Evolutionary conservation across 176 grass and related monocot species (phyloP).

Genomic region (Aegilops speltoides): DNA sequence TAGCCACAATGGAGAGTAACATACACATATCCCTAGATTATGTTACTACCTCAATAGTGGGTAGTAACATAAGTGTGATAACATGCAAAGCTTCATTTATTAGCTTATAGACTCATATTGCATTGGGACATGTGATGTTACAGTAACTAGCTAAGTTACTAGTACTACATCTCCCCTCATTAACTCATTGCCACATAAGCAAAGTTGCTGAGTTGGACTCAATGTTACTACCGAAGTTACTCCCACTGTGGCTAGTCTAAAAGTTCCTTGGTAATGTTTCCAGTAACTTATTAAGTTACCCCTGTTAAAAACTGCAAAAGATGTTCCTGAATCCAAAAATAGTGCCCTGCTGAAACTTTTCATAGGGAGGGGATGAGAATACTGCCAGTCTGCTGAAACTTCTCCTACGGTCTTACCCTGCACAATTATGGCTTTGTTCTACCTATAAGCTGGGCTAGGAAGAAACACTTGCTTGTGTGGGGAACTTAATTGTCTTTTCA

Average conservation of each 20-base stretch:
- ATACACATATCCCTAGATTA: no score
- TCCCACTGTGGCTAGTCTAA: neutral
- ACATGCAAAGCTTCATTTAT: no score
- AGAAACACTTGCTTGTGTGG: neutral
- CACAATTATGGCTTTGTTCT: neutral
- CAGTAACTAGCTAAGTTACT: no score
- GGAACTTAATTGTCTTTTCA: neutral
- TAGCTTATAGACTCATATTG: no score
- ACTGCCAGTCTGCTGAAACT: neutral
- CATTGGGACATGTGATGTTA: no score
- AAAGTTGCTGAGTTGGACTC: no score
- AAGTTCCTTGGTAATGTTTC: neutral
- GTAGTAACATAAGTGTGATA: no score
- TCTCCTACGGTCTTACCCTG: neutral
- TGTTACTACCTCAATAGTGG: no score
- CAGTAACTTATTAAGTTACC: neutral
- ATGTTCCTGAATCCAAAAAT: neutral
- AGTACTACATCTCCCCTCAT: no score
- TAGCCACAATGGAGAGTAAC: no score
- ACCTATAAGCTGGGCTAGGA: neutral
- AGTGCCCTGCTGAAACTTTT: neutral
- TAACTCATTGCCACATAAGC: no score
- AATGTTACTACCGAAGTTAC: no score
- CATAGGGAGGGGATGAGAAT: neutral
- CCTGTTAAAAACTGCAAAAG: neutral